Evolutionary conservation across 805 yeast species (phyloP), one percentile per base, ranked within the genome.

Genomic region (Maudiozyma barnettii): DNA sequence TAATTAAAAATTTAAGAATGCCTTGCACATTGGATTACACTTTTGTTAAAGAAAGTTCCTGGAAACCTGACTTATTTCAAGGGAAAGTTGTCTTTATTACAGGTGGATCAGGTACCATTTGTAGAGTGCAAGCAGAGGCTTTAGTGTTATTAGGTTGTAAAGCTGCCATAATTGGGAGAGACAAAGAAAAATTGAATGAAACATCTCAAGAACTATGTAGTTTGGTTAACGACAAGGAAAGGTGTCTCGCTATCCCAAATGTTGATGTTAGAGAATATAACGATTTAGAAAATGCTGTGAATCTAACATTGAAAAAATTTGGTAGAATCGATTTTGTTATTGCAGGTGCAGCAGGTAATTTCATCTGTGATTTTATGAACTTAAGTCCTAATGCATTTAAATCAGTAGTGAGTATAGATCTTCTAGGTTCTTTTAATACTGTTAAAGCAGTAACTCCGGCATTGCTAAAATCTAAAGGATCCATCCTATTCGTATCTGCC

Each of bases 261-360:
- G 76, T 83, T 21, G 98, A 90, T 62, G 98, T 91, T 19, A 76
- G 97, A 52, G 77, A 79, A 36, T 74, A 82, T 36, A 59, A 76
- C 2, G 70, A 77, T n/a, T 56, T 90, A 52, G 72, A 68, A 18
- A 59, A 56, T 4, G 95, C 95, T 0, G 95, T 78, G 3, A 75
- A 76, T 6, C 56, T 59, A 39, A 80, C 96, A 0, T 86, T 89
- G 21, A 60, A 67, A 9, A 71, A 75, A 58, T 76, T 87, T 54
- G 96, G 96, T 6, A 70, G 76, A 51, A 82, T 90, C 49, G 97
- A 90, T 67, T 85, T 65, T 63, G 95, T 90, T 31, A 84, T 90
- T 63, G 90, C 93, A 40, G 97, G 97, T 10, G 97, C 98, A 2
- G 97, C 97, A 3, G 97, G 98, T 8, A 91, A 91, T 70, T 90